Base-by-base conservation (phyloP, 2,329 filamentous ascomycete species). In the Claviceps capensis region DNA sequence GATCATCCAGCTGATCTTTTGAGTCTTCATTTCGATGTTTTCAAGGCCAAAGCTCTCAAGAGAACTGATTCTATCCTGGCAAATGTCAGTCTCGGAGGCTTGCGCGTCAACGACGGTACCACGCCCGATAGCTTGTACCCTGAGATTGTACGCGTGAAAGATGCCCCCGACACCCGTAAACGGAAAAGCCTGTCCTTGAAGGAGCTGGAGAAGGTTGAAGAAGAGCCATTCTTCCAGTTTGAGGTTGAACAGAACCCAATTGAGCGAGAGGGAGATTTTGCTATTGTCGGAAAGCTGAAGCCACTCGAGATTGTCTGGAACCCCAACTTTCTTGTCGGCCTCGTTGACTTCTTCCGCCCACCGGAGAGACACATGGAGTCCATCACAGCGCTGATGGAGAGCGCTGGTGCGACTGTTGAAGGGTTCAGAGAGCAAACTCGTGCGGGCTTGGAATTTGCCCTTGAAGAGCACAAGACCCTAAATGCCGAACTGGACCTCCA, bases 301-400 rank as follows among this genome's bases (percentile, higher is more conserved):
- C 93, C 90, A 45, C 83, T 98, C 58, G 94, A 98, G 65, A 86
- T 99, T 51, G 88, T 98, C 23, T 98, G 95, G 78, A 99, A 98
- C 60, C 93, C 94, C 1, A 87, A 84, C 57, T 94, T 97, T 59
- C 77, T 97, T 0, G 82, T 95, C 5, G 90, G 93, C 48, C 82
- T 97, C 41, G 88, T 85, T 50, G 88, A 89, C 59, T 99, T 98
- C 72, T 98, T 99, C 73, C 85, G 91, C 56, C 93, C 93, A 0
- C 94, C 93, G 0, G 90, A 96, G 65, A 79, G 90, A 49, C 94
- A 98, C 64, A 96, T 98, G 90, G 93, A 98, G 64, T 98, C 93
- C 9, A 96, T 99, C 59, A 86, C 83, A 13, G 94, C 93, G 1
- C 76, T 99, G 52, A 88, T 99, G 82, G 94, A 98, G 67, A 88